Base-by-base conservation (phyloP, 495 filamentous ascomycete species). In the Aspergillus incahuasiensis region DNA sequence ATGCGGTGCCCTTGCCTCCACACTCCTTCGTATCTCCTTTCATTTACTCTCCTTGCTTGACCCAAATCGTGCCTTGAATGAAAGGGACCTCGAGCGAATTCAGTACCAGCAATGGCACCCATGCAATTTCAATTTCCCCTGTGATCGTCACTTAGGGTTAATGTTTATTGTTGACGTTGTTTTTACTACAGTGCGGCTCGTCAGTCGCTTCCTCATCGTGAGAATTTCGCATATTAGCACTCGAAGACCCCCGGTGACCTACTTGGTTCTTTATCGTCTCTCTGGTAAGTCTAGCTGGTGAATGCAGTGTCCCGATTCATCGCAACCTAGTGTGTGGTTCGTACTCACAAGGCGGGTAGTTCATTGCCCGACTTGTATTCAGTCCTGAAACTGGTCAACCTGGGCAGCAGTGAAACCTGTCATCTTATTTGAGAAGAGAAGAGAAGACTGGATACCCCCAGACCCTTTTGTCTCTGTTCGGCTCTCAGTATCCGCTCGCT, bases 131-230 rank as follows among this genome's bases (percentile, higher is more conserved):
- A 58, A 50, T 54, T 57, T 39, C 49, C 54, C 56, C 48, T 56
- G 48, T 52, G 46, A 49, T 54, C 47, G 25, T 52, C 35, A 47
- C 55, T 43, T 51, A 51, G 54, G 43, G 56, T 57, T 47, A 16
- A 50, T 66, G 71, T 73, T 73, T 71, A 68, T 74, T 74, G 59
- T 74, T 74, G 67, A 73, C 68, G 57, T 65, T 61, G 50, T 55
- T 57, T 57, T 51, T 12, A 45, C 43, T 55, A 56, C 61, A 65
- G 62, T 22, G 48, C 57, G 43, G 63, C 54, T 64, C 49, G 56
- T 61, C 59, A 64, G 63, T 58, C 56, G 39, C 47, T 61, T 58
- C 45, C 50, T 54, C 40, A 46, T 48, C 55, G 54, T 58, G 56
- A 42, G 9, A 53, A 59, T 61, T 63, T 70, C 60, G 62, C 71